Base-by-base conservation (phyloP, 495 filamentous ascomycete species). In the Acidiella bohemica region DNA sequence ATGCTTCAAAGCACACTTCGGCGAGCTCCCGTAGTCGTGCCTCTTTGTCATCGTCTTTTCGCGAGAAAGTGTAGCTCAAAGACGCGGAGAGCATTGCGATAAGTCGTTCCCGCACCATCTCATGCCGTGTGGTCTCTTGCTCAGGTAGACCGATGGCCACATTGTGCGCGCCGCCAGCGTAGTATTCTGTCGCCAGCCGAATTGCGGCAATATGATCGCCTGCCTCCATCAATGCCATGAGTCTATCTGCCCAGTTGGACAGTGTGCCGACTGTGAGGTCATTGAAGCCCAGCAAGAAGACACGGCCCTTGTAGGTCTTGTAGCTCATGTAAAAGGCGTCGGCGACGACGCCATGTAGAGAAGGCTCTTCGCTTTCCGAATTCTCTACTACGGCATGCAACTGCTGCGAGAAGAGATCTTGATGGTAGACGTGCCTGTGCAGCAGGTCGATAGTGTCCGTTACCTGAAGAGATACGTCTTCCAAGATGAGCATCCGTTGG, bases 291-390 rank as follows among this genome's bases (percentile, higher is more conserved):
- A 97, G 66, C 10, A 96, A 65, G 54, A 96, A 97, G 30, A 94
- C 65, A 10, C 90, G 76, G 12, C 92, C 86, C 59, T 96, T 97
- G 59, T 95, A 95, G 4, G 83, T 73, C 45, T 82, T 83, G 58
- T 96, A 87, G 56, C 92, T 95, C 79, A 94, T 93, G 54, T 90
- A 82, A 50, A 94, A 97, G 12, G 92, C 90, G 65, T 97, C 92
- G 11, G 88, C 88, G 31, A 97, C 84, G 14, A 94, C 85, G 1
- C 87, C 86, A 60, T 95, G 90, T 79, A 93, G 85, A 2, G 82
- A 80, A 2, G 72, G 71, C 44, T 93, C 84, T 29, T 87, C 78
- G 53, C 93, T 85, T 44, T 94, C 81, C 32, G 90, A 66, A 43
- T 84, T 76, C 54, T 95, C 87, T 12, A 96, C 84, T 26, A 97